Conservation (phyloP, 257 asterid genomes). For the Penstemon barbatus region DNA sequence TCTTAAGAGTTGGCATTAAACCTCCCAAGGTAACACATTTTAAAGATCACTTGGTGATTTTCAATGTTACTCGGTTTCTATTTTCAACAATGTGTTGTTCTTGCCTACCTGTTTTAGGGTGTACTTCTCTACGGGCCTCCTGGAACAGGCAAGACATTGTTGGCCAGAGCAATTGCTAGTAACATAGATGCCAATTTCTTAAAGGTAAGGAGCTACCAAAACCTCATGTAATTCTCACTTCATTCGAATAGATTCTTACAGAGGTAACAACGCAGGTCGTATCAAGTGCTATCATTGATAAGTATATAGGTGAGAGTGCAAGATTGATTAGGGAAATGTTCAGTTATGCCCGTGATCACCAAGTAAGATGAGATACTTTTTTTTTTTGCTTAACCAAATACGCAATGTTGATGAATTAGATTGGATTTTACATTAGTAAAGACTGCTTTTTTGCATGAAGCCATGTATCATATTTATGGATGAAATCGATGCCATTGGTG, state of each 20-base stretch:
- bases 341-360: conserved; percentile 76
- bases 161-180: conserved; percentile 98
- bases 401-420: neutral
- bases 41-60: neutral
- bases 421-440: conserved; percentile 11
- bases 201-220: conserved; percentile 45
- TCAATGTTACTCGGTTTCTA: neutral
- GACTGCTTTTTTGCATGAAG: conserved; percentile 34
- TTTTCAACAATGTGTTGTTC: neutral
- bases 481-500: conserved; percentile 95
- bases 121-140: conserved; percentile 98
- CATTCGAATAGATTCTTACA: conserved; percentile 23
- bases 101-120: conserved; percentile 54
- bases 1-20: conserved; percentile 87
- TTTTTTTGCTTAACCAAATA: neutral
- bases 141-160: conserved; percentile 95
- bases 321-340: conserved; percentile 91
- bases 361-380: too few species aligned
- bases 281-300: conserved; percentile 93
- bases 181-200: conserved; percentile 96
- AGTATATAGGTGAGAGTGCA: conserved; percentile 95
- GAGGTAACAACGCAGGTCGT: conserved; percentile 60
- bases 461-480: conserved; percentile 98
- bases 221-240: neutral
- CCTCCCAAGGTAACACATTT: conserved; percentile 76